phyloP scores from a whole-genome alignment of 179 eudicot species.

The Beta macrorhiza region DNA sequence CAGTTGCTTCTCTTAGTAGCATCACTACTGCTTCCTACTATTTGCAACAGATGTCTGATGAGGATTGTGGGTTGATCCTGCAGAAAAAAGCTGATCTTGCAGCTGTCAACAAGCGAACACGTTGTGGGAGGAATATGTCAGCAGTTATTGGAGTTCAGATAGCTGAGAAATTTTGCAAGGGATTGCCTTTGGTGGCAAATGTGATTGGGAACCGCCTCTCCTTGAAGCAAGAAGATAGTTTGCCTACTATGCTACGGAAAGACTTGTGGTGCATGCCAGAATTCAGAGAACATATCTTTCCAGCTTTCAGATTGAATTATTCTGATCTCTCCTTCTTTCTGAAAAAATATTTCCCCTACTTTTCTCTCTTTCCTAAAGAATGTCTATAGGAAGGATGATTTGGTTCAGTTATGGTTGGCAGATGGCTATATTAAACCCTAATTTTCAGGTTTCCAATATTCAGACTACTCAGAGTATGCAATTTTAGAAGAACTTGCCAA shows the following conservation, averaged over 20 bases:
- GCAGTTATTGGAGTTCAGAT: conserved; percentile 11
- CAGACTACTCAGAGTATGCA: conserved; percentile 3
- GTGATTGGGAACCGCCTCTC: conserved; percentile 16
- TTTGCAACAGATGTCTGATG: conserved; percentile 20
- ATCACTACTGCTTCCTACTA: conserved; percentile 5
- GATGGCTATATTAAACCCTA: conserved; percentile 33
- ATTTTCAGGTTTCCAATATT: background rate
- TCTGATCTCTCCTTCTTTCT: conserved; percentile 23
- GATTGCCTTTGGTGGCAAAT: conserved; percentile 33
- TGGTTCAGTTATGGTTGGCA: conserved; percentile 36
- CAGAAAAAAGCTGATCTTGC: background rate
- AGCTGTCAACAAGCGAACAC: conserved; percentile 4
- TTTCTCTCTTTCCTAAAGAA: conserved; percentile 28
- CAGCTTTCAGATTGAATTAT: conserved; percentile 26
- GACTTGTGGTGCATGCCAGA: conserved; percentile 37
- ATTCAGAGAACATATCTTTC: conserved; percentile 17
- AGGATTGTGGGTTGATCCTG: conserved; percentile 24
- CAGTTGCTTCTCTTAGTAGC: background rate
- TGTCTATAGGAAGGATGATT: conserved; percentile 26
- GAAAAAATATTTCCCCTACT: conserved; percentile 29
- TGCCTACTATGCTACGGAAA: conserved; percentile 18
- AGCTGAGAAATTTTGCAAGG: conserved; percentile 26
- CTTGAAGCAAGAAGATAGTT: conserved; percentile 19
- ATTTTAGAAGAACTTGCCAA: conserved; percentile 15
- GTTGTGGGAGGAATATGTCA: conserved; percentile 7